Evolutionary conservation across 371 early-diverging fungal genomes (phyloP).

Genomic region (Lichtheimia ramosa): DNA sequence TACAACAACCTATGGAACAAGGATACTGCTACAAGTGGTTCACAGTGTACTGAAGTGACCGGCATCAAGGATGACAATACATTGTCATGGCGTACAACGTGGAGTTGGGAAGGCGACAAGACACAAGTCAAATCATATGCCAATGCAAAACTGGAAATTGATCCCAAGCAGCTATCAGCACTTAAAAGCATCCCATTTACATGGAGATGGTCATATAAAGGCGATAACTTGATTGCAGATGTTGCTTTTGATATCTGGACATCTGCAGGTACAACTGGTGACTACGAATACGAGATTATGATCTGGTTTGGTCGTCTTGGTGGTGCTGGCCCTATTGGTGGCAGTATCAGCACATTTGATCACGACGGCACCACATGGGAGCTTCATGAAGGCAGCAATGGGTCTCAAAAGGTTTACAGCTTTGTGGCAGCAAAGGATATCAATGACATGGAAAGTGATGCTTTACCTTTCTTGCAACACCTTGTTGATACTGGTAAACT

Average conservation of each 20-base stretch:
- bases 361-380: conserved; percentile 11
- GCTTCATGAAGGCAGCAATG: conserved; percentile 16
- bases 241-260: conserved; percentile 19
- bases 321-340: conserved; percentile 13
- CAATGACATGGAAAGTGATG: conserved; percentile 7
- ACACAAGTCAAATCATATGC: conserved; percentile 13
- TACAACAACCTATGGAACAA: conserved; percentile 9
- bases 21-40: conserved; percentile 7
- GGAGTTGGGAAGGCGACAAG: conserved; percentile 13
- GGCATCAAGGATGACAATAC: background rate
- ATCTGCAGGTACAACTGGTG: conserved; percentile 4
- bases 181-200: conserved; percentile 7
- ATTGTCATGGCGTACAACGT: conserved; percentile 11
- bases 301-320: conserved; percentile 14
- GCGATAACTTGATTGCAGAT: conserved; percentile 6
- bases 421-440: conserved; percentile 14
- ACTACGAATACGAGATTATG: conserved; percentile 13
- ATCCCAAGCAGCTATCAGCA: conserved; percentile 4
- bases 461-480: conserved; percentile 12
- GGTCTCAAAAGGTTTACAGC: conserved; percentile 18
- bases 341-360: conserved; percentile 5
- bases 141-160: conserved; percentile 8
- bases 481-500: conserved; percentile 11
- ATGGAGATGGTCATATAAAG: conserved; percentile 17
- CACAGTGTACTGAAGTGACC: conserved; percentile 10